Conservation (phyloP, 345 rosid species). For the Pistacia atlantica region DNA sequence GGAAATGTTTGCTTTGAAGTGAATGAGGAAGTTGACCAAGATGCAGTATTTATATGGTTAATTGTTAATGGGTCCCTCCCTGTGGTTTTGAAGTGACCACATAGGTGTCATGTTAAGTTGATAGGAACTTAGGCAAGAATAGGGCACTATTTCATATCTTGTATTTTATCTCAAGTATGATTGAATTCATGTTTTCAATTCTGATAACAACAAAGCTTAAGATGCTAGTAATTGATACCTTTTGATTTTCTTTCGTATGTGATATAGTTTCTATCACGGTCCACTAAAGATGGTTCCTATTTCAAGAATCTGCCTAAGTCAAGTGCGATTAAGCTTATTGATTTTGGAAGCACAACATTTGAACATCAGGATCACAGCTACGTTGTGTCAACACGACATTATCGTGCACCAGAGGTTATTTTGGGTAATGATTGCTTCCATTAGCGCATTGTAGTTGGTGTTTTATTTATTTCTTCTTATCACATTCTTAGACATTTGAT, state of each 20-base stretch:
- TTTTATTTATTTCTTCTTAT: slow-evolving; percentile 12
- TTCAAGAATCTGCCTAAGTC: slow-evolving; percentile 76
- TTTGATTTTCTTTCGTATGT: slow-evolving; percentile 12
- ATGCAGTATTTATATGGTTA: not conserved
- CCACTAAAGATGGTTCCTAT: slow-evolving; percentile 70
- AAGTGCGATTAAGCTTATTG: slow-evolving; percentile 79
- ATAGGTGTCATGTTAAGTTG: not conserved
- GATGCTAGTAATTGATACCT: slow-evolving; percentile 7
- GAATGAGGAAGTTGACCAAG: not conserved
- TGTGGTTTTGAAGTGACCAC: not conserved
- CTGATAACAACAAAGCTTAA: slow-evolving; percentile 6
- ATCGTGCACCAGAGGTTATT: slow-evolving; percentile 85
- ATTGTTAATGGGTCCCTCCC: not conserved
- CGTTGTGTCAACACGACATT: slow-evolving; percentile 83
- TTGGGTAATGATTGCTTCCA: slow-evolving; percentile 46
- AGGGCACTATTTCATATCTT: not conserved
- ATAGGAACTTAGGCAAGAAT: not conserved
- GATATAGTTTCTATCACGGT: slow-evolving; percentile 58
- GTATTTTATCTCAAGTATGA: not conserved
- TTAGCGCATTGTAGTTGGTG: not conserved
- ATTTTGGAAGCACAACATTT: slow-evolving; percentile 83
- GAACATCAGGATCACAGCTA: slow-evolving; percentile 83
- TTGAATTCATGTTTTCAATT: slow-evolving; percentile 1
- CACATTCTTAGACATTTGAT: slow-evolving; percentile 2
- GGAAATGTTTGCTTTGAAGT: not conserved